A percentile compares a stretch with the other conserved stretches of the same genome.
phyloP scores from a whole-genome alignment of 805 yeast genomes.

The Nadsonia fulvescens region DNA sequence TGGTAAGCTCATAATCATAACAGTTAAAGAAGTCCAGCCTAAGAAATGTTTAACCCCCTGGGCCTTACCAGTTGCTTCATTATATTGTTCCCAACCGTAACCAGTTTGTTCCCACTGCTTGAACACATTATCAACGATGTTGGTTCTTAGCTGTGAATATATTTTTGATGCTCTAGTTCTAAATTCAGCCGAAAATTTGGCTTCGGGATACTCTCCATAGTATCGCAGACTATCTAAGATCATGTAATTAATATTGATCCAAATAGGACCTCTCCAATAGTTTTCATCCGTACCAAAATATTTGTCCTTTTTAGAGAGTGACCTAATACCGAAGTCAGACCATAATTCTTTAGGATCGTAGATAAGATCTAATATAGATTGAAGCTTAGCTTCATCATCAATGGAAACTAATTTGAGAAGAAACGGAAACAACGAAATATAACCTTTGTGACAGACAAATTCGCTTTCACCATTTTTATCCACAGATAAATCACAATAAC shows the following conservation, averaged over 20 bases:
- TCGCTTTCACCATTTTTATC: conserved; percentile 49
- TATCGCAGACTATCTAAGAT: conserved; percentile 48
- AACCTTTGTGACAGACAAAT: conserved; percentile 78
- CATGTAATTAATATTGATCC: conserved; percentile 84
- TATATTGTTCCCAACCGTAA: conserved; percentile 81
- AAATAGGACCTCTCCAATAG: conserved; percentile 90
- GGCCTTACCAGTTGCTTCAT: conserved; percentile 55
- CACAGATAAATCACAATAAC: conserved; percentile 73
- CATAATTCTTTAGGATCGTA: conserved; percentile 59
- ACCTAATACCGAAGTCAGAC: conserved; percentile 63
- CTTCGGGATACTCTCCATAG: conserved; percentile 26
- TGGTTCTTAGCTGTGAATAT: conserved; percentile 42
- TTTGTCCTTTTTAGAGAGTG: conserved; percentile 50
- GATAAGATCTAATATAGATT: conserved; percentile 36
- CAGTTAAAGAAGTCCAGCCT: conserved; percentile 84
- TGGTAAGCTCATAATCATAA: conserved; percentile 73
- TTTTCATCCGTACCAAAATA: conserved; percentile 65
- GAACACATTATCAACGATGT: conserved; percentile 50
- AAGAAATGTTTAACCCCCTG: conserved; percentile 76
- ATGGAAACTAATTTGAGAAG: conserved; percentile 39
- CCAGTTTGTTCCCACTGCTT: conserved; percentile 62
- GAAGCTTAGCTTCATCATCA: conserved; percentile 32
- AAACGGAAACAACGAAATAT: conserved; percentile 75
- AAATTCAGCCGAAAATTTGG: conserved; percentile 19
- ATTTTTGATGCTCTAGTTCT: conserved; percentile 26